Conservation (phyloP, 1,139 yeast genomes). For the Blastobotrys aristatus region DNA sequence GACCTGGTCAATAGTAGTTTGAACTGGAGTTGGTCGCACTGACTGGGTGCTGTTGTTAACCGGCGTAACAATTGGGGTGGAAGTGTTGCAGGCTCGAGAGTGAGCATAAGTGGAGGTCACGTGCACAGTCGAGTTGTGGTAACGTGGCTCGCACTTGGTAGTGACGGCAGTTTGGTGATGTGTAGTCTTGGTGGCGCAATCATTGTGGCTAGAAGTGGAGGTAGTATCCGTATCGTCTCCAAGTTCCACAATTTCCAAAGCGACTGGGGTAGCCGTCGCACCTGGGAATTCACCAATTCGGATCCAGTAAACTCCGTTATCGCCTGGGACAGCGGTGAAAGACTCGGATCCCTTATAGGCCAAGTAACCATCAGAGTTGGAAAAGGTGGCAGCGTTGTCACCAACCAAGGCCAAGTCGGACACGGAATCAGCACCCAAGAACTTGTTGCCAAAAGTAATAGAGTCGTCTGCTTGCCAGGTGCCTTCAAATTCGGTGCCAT, state of each 20-base stretch:
- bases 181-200: too few relatives aligned
- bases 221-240: background rate
- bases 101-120: too few relatives aligned
- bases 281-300: constrained; percentile 14
- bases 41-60: too few relatives aligned
- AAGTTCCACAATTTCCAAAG: constrained; percentile 6
- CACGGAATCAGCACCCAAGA: background rate
- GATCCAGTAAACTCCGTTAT: constrained; percentile 16
- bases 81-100: background rate
- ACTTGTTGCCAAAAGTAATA: background rate
- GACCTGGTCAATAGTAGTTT: background rate
- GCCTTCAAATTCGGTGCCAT: constrained; percentile 9
- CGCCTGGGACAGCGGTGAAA: constrained; percentile 17
- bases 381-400: constrained; percentile 4
- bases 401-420: background rate
- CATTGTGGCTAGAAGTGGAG: too few relatives aligned
- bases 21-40: constrained; percentile 4
- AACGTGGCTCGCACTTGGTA: too few relatives aligned
- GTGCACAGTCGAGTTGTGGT: too few relatives aligned
- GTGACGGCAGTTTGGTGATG: too few relatives aligned
- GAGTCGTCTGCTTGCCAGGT: constrained; percentile 2
- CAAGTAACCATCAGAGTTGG: constrained; percentile 14
- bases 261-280: constrained; percentile 17
- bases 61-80: background rate
- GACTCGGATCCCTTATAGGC: constrained; percentile 14